Conservation (phyloP, 257 asterid genomes). For the Primulina tabacum region DNA sequence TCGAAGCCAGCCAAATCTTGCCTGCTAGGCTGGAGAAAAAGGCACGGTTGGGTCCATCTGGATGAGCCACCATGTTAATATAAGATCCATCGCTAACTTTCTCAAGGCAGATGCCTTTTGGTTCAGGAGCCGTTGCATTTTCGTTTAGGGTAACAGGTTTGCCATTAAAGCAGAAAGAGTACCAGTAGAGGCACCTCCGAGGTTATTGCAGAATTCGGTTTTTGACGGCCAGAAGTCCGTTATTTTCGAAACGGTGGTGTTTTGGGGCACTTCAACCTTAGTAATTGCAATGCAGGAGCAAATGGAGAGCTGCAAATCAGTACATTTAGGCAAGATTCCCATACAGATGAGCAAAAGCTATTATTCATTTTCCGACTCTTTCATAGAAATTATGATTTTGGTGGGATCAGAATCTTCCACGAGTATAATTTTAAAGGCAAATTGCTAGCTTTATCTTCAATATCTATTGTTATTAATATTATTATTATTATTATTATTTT, state of each 20-base stretch:
- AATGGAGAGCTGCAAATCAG: conserved; percentile 65
- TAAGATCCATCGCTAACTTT: conserved; percentile 66
- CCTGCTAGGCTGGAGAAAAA: conserved; percentile 80
- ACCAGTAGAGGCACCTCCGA: conserved; percentile 48
- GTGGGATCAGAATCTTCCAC: too few species aligned
- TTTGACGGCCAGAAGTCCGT: conserved; percentile 81
- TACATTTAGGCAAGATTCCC: conserved; percentile 67
- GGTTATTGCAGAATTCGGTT: conserved; percentile 62
- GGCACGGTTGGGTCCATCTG: conserved; percentile 79
- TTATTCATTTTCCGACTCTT: neutral
- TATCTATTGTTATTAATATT: too few species aligned
- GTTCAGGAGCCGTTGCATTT: conserved; percentile 37
- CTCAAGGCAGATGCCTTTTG: conserved; percentile 80
- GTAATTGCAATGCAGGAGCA: conserved; percentile 59
- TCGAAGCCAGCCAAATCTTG: conserved; percentile 68
- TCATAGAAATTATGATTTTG: too few species aligned
- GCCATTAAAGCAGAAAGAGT: conserved; percentile 64
- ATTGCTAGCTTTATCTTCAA: too few species aligned
- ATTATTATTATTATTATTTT: too few species aligned
- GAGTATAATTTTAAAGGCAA: too few species aligned
- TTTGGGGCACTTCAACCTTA: conserved; percentile 47
- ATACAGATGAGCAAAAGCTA: conserved; percentile 64
- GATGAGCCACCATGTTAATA: conserved; percentile 83
- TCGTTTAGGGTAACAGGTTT: conserved; percentile 43
- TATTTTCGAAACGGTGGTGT: conserved; percentile 45